Percentiles rank a stretch among this genome's conserved stretches.
These are phyloP conservation scores for Closterium sp. DNA, from an alignment of 139 green algal genomes.

Conservation along the genomic window DNA sequence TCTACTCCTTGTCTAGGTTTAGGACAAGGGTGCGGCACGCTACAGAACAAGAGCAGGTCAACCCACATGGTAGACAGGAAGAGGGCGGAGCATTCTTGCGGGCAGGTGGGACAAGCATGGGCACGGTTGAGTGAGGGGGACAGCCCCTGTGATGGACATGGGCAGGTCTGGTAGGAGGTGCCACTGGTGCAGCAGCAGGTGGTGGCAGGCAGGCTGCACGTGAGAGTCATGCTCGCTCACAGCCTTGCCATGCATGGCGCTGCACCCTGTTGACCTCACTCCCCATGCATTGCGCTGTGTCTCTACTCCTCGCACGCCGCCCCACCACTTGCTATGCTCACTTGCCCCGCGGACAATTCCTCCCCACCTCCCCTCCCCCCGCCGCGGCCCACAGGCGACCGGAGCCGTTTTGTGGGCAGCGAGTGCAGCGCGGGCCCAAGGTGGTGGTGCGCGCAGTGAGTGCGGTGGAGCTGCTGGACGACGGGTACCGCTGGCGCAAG, in stretches of 20 bases:
- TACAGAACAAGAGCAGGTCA: not conserved
- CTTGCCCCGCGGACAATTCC: not conserved
- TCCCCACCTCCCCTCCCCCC: not conserved
- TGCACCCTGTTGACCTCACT: too few species aligned
- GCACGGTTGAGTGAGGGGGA: not conserved
- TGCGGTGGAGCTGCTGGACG: conserved; percentile 49
- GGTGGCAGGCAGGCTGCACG: too few species aligned
- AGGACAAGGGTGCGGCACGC: not conserved
- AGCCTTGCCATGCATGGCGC: too few species aligned
- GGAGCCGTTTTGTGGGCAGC: conserved; percentile 4
- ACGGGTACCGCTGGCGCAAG: conserved; percentile 61
- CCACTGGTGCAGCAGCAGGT: not conserved
- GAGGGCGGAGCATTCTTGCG: too few species aligned
- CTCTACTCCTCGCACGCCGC: not conserved
- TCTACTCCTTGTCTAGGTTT: not conserved
- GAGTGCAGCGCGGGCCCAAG: conserved; percentile 27
- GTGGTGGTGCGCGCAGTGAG: conserved; percentile 41
- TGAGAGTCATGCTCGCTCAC: too few species aligned
- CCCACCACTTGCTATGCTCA: not conserved
- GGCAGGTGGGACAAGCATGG: not conserved
- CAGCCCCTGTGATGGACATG: not conserved
- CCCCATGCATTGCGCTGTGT: not conserved
- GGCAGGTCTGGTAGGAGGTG: not conserved
- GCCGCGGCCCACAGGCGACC: not conserved
- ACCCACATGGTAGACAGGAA: not conserved